These are phyloP conservation scores for Leccinellum luteum DNA, from an alignment of 768 basidiomycete genomes.

Conservation along the genomic window DNA sequence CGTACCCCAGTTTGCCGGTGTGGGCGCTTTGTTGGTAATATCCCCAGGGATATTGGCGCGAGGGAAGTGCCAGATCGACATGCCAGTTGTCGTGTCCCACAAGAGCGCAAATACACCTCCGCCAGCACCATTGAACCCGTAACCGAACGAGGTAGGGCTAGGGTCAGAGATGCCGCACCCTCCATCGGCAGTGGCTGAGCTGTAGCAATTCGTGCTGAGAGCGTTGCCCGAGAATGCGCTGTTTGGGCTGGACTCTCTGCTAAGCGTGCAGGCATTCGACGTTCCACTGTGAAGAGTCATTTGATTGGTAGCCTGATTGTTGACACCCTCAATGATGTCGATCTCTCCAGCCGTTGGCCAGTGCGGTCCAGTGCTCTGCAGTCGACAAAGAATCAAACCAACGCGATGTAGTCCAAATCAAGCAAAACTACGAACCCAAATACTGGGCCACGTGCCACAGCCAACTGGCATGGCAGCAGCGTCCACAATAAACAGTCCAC, in stretches of 20 bases:
- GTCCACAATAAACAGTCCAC: slow-evolving; percentile 77
- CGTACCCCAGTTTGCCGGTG: slow-evolving; percentile 49
- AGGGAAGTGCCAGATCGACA: slow-evolving; percentile 56
- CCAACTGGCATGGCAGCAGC: slow-evolving; percentile 70
- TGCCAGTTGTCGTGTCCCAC: slow-evolving; percentile 47
- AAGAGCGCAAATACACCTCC: slow-evolving; percentile 58
- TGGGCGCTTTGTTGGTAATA: slow-evolving; percentile 43
- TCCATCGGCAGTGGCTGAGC: slow-evolving; percentile 37
- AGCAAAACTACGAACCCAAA: slow-evolving; percentile 35
- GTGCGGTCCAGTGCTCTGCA: slow-evolving; percentile 43
- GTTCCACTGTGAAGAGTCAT: slow-evolving; percentile 61
- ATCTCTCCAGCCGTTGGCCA: slow-evolving; percentile 63
- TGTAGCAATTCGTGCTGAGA: slow-evolving; percentile 38
- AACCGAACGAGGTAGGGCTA: slow-evolving; percentile 41
- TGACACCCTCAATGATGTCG: slow-evolving; percentile 74
- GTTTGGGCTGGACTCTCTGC: slow-evolving; percentile 6
- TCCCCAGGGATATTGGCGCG: slow-evolving; percentile 51
- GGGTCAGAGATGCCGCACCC: slow-evolving; percentile 52
- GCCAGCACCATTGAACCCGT: slow-evolving; percentile 30
- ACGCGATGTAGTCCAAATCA: neutral
- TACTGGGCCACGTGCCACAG: slow-evolving; percentile 63
- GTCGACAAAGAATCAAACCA: neutral
- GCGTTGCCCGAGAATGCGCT: slow-evolving; percentile 19
- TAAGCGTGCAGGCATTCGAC: slow-evolving; percentile 36
- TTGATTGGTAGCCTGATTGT: slow-evolving; percentile 55